A percentile compares a stretch with the other conserved stretches of the same genome.
Conservation (phyloP, 2,329 filamentous ascomycete species). For the Albophoma yamanashiensis region DNA sequence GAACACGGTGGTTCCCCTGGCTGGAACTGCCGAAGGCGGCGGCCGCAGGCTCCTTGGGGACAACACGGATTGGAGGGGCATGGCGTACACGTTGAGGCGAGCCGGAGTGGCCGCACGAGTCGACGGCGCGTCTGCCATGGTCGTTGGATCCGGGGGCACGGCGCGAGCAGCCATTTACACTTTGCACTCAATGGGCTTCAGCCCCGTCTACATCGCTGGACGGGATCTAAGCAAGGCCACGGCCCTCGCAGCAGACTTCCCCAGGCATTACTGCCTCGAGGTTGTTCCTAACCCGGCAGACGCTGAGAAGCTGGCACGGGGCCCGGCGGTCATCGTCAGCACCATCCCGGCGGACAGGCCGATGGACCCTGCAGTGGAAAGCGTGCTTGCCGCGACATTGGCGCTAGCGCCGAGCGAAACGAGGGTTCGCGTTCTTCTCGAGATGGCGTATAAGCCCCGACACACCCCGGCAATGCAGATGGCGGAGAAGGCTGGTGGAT, state of each 20-base stretch:
- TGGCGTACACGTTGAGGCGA: conserved; percentile 66
- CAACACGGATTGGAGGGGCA: conserved; percentile 95
- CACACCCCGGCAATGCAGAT: conserved; percentile 78
- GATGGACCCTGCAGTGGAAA: conserved; percentile 61
- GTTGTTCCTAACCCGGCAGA: conserved; percentile 42
- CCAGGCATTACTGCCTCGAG: conserved; percentile 57
- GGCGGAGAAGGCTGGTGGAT: conserved; percentile 59
- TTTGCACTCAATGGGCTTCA: conserved; percentile 71
- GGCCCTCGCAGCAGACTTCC: conserved; percentile 61
- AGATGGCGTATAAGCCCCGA: conserved; percentile 93
- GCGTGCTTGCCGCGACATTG: conserved; percentile 48
- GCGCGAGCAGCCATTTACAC: conserved; percentile 86
- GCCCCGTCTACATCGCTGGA: conserved; percentile 78
- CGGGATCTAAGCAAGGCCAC: conserved; percentile 60
- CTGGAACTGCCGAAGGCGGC: conserved; percentile 22
- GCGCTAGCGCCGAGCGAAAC: conserved; percentile 20
- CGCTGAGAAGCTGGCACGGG: conserved; percentile 39
- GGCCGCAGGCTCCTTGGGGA: conserved; percentile 59
- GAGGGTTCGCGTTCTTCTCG: conserved; percentile 56
- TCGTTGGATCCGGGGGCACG: conserved; percentile 87
- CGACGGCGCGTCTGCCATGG: conserved; percentile 47
- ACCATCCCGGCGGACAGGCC: conserved; percentile 85
- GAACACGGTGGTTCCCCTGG: conserved; percentile 74
- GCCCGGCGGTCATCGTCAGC: conserved; percentile 60
- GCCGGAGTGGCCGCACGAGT: conserved; percentile 44